Conservation (phyloP, 2,329 filamentous ascomycete genomes). For the Aspergillus fijiensis region DNA sequence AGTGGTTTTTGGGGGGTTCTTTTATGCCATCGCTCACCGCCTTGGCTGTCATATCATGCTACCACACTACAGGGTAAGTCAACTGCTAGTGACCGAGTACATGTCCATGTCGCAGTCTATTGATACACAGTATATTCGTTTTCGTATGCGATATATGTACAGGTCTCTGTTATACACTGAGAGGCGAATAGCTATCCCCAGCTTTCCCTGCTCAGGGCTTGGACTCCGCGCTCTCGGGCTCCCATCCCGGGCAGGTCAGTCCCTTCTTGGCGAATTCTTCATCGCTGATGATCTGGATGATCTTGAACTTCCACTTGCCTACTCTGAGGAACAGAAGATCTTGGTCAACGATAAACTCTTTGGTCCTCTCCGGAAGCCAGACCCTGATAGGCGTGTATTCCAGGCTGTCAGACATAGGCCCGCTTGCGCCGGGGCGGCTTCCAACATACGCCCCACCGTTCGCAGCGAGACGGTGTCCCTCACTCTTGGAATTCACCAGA, state of each 20-base stretch:
- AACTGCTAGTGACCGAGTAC: not conserved
- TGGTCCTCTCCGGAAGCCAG: constrained; percentile 43
- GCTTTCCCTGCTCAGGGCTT: not conserved
- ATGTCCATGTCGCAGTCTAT: too few species aligned
- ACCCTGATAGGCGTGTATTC: constrained; percentile 52
- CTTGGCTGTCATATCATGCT: not conserved
- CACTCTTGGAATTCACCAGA: constrained; percentile 51
- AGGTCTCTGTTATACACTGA: constrained; percentile 16
- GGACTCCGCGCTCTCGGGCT: constrained; percentile 26
- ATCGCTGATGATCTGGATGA: constrained; percentile 57
- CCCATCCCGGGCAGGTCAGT: constrained; percentile 53
- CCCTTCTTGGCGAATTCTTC: constrained; percentile 51
- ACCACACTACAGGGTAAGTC: not conserved
- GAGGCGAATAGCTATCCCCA: not conserved
- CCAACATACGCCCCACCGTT: constrained; percentile 54
- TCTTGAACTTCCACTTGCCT: constrained; percentile 62
- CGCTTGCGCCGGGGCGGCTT: constrained; percentile 39
- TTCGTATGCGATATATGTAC: constrained; percentile 15
- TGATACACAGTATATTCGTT: not conserved
- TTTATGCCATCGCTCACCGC: not conserved
- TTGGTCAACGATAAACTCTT: constrained; percentile 52
- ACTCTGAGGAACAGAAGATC: constrained; percentile 55
- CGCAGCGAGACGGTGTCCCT: constrained; percentile 52
- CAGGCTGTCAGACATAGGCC: constrained; percentile 46
- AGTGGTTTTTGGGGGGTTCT: constrained; percentile 23